These are phyloP conservation scores for Didymella arachidicola DNA, from an alignment of 2,329 filamentous ascomycete genomes.

Conservation along the genomic window DNA sequence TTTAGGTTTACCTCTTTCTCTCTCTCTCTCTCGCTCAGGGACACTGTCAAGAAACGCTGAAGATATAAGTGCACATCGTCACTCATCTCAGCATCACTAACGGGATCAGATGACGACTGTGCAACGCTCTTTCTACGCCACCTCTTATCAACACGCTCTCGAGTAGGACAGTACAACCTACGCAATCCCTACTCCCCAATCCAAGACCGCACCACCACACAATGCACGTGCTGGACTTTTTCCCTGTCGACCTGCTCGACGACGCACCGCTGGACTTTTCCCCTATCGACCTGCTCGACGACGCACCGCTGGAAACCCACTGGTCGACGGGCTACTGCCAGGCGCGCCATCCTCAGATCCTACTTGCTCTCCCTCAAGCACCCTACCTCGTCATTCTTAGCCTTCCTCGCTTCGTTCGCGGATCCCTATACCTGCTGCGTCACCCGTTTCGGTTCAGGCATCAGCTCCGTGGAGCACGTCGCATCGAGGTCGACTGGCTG, in stretches of 20 bases:
- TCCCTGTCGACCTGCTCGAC: neutral
- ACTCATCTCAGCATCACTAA: neutral
- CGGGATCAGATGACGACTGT: neutral
- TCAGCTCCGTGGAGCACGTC: neutral
- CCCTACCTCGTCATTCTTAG: conserved; percentile 1
- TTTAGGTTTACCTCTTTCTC: neutral
- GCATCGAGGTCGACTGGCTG: neutral
- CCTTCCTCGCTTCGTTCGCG: neutral
- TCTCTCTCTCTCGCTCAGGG: no score
- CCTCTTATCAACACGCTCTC: neutral
- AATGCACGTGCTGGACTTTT: neutral
- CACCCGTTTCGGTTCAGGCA: neutral
- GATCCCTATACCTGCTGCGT: neutral
- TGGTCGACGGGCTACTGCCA: neutral
- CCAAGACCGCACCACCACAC: neutral
- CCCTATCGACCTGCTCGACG: neutral
- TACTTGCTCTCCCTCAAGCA: conserved; percentile 1
- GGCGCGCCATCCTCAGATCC: neutral
- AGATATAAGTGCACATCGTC: neutral
- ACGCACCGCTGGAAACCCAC: neutral
- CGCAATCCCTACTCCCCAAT: neutral
- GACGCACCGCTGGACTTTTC: neutral
- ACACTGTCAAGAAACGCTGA: no score
- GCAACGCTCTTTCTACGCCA: conserved; percentile 6
- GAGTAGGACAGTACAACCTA: neutral